Percentiles rank a stretch among this genome's conserved stretches.
phyloP scores from a whole-genome alignment of 805 yeast species.

The Saturnispora quitensis region DNA sequence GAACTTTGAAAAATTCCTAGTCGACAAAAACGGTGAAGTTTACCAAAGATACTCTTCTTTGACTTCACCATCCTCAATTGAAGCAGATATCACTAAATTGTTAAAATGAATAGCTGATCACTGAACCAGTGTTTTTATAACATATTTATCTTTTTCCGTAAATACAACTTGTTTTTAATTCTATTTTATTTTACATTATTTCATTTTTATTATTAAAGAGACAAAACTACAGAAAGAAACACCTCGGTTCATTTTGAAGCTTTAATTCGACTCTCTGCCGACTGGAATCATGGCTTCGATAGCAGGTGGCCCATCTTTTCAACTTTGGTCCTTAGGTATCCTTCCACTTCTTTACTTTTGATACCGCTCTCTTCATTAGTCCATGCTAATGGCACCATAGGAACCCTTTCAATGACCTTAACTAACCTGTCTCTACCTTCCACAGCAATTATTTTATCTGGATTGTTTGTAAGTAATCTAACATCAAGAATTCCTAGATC shows the following conservation, averaged over 20 bases:
- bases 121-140: neutral
- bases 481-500: conserved; percentile 73
- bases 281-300: conserved; percentile 28
- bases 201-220: neutral
- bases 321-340: conserved; percentile 85
- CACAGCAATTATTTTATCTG: conserved; percentile 91
- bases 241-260: neutral
- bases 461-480: conserved; percentile 83
- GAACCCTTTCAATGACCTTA: conserved; percentile 78
- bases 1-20: conserved; percentile 54
- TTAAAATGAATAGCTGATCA: conserved; percentile 46
- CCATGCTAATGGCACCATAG: conserved; percentile 98
- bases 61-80: conserved; percentile 56
- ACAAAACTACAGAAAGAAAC: neutral
- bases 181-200: neutral
- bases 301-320: conserved; percentile 96
- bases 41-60: conserved; percentile 47
- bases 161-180: neutral
- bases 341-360: conserved; percentile 78
- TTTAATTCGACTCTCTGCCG: too few relatives aligned
- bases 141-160: neutral
- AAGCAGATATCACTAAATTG: conserved; percentile 48
- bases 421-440: conserved; percentile 75
- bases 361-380: conserved; percentile 52
- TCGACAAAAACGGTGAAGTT: conserved; percentile 48